phyloP scores from a whole-genome alignment of 2,329 filamentous ascomycete species.

The Leptographium flavum region DNA sequence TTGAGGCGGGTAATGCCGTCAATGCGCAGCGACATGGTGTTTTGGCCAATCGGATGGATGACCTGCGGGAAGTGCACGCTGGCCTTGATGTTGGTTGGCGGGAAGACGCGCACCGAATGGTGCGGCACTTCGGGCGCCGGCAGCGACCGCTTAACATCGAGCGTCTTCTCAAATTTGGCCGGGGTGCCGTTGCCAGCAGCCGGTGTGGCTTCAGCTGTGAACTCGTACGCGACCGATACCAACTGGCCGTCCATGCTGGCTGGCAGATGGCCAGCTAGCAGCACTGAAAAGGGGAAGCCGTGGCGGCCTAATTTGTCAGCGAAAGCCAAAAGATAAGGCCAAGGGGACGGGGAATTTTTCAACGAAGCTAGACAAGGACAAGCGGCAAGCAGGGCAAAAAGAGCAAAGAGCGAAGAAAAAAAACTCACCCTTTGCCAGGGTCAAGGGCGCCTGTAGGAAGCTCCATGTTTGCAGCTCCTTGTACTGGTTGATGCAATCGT shows the following conservation, averaged over 20 bases:
- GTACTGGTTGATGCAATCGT: conserved; percentile 56
- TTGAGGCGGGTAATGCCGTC: conserved; percentile 70
- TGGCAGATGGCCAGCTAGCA: conserved; percentile 76
- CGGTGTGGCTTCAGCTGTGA: conserved; percentile 52
- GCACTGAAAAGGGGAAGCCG: conserved; percentile 75
- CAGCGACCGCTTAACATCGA: conserved; percentile 69
- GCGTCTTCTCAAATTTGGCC: conserved; percentile 49
- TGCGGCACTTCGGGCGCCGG: conserved; percentile 62
- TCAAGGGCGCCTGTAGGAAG: conserved; percentile 47
- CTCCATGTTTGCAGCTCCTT: conserved; percentile 69
- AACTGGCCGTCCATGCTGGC: conserved; percentile 65
- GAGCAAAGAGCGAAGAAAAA: no score
- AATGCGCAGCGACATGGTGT: conserved; percentile 65
- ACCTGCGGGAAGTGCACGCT: conserved; percentile 70
- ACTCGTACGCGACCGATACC: conserved; percentile 62
- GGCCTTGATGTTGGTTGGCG: conserved; percentile 84
- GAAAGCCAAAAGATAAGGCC: neutral
- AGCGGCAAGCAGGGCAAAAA: no score
- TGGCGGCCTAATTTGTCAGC: conserved; percentile 39
- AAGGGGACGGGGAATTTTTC: neutral
- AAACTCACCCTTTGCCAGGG: conserved; percentile 31
- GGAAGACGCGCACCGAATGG: conserved; percentile 86
- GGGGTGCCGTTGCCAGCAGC: conserved; percentile 33
- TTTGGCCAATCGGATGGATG: conserved; percentile 73
- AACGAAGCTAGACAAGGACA: neutral